These are phyloP conservation scores for Didymella segeticola DNA, from an alignment of 2,329 filamentous ascomycete species.

Conservation along the genomic window DNA sequence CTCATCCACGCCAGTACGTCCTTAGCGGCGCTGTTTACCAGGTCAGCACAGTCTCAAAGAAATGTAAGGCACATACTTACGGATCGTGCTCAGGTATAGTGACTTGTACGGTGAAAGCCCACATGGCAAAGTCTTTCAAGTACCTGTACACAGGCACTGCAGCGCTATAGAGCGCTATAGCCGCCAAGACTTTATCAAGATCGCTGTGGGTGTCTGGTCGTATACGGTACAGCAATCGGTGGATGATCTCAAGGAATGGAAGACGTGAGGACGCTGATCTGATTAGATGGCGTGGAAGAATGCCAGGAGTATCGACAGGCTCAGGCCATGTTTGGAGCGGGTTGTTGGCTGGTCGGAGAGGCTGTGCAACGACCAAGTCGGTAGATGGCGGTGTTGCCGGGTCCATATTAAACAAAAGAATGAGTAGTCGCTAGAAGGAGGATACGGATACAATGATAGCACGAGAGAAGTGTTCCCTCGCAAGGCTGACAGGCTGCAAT, in stretches of 20 bases:
- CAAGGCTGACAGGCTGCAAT: neutral
- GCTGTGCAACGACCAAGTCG: constrained; percentile 8
- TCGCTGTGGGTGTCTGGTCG: constrained; percentile 22
- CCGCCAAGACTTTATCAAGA: constrained; percentile 32
- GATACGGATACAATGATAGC: neutral
- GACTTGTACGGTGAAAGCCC: constrained; percentile 31
- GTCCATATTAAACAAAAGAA: constrained; percentile 6
- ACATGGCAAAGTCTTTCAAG: constrained; percentile 26
- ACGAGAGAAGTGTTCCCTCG: neutral
- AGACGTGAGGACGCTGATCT: constrained; percentile 21
- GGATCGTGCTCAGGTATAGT: constrained; percentile 34
- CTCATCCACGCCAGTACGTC: constrained; percentile 39
- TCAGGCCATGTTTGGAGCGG: constrained; percentile 30
- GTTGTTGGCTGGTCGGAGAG: neutral
- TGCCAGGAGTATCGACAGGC: constrained; percentile 32
- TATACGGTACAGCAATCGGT: constrained; percentile 33
- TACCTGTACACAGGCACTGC: constrained; percentile 24
- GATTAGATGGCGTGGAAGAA: constrained; percentile 34
- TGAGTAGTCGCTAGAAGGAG: neutral
- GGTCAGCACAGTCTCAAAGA: neutral
- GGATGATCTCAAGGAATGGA: constrained; percentile 40
- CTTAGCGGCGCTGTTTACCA: constrained; percentile 19
- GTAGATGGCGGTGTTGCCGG: neutral
- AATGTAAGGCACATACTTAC: neutral
- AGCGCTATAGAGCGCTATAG: constrained; percentile 35